Evolutionary conservation across 1,284 basidiomycete species (phyloP), one percentile per base, ranked within the genome.

Genomic region (Earliella scabrosa): DNA sequence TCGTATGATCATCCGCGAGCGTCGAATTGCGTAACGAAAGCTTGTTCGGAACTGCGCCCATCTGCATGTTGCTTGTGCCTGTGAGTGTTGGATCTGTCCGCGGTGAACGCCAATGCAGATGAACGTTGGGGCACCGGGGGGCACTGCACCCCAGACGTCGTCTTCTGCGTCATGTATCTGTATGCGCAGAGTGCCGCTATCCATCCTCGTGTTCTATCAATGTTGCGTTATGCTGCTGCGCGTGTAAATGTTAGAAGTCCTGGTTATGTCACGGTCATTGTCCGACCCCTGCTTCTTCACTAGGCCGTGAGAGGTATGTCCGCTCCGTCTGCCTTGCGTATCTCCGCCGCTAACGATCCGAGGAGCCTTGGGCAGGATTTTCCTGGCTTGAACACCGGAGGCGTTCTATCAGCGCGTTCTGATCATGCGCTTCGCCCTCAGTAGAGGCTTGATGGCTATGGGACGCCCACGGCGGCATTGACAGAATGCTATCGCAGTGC

Each of bases 321-420:
- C 13, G 24, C 8, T 16, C 23, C 23, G 11, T 21, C 24, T n/a
- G 14, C 16, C 29, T 31, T 27, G 27, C 45, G 24, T 52, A 52
- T 45, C 52, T 41, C 45, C 45, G 45, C 38, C 45, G 36, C 38
- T 47, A 9, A 47, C 36, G 8, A 4, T 34, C 31, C 45, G 29
- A 32, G 45, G 16, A 21, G 20, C 16, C 10, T 38, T 34, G 35
- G 32, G 35, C 21, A 36, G 45, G 24, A 26, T 14, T 29, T 48
- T n/a, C 40, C 24, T 43, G n/a, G 10, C 20, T 20, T n/a, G 20
- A 27, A 29, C 36, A 34, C 20, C 20, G 43, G 24, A 35, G 36
- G 35, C 3, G 31, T 54, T 52, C 56, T 50, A 58, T 58, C 60
- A 54, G 31, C 23, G 40, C 10, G 26, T 41, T 59, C 56, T 59